Evolutionary conservation across 2,329 filamentous ascomycete species (phyloP), one percentile per base, ranked within the genome.

Genomic region (Gaeumannomyces sp.): DNA sequence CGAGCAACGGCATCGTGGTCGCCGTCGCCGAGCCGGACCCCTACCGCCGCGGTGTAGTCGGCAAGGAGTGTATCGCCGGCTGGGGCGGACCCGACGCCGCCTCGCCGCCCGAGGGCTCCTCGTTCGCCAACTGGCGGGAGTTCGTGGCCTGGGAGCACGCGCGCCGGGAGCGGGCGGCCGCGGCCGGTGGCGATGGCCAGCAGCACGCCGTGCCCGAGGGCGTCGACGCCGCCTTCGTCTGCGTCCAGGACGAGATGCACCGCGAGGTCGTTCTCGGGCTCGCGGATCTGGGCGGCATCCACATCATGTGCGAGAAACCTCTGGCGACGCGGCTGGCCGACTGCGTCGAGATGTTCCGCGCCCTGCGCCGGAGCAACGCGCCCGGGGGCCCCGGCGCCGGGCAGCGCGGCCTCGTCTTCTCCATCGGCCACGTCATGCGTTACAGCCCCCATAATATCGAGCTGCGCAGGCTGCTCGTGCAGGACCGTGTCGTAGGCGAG

Each of bases 281-380:
- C 63, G 89, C 90, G 1, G 85, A 85, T 16, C 77, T 88, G 80
- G 73, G 84, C 81, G 74, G 75, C 2, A 78, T 97, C 61, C 93
- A 97, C 75, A 87, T 98, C 68, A 91, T 97, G 82, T 96, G 93
- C 74, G 95, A 99, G 81, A 99, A 99, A 78, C 95, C 95, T 2
- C 79, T 99, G 64, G 92, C 93, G 0, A 92, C 92, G 28, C 89
- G 85, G 0, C 79, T 98, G 33, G 76, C 82, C 25, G 92, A 95
- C 71, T 97, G 93, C 73, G 79, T 97, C 50, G 81, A 80, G 59
- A 94, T 96, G 71, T 92, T 87, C 74, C 77, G 78, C 61, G 82
- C 87, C 1, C 73, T 91, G 68, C 73, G 76, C 19, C 35, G 56
- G 22, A 8, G 69, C 71, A 66, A 71, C 72, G 11, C 66, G 72